Evolutionary conservation across 768 basidiomycete genomes (phyloP), one percentile per base, ranked within the genome.

Genomic region (Harrya chromipes): DNA sequence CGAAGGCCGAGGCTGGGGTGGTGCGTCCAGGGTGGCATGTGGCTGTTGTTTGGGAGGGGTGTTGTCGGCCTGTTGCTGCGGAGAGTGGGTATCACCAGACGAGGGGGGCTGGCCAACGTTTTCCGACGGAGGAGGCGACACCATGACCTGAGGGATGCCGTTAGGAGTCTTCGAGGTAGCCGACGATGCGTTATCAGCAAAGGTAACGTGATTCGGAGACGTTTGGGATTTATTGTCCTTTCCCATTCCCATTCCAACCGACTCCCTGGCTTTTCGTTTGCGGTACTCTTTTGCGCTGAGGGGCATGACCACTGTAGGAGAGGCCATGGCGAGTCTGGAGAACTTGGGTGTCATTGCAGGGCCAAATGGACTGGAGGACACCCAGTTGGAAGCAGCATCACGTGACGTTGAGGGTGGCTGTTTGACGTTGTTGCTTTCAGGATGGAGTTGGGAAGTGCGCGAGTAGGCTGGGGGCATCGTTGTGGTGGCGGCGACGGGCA

Each of bases 291-390:
- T 60, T 0, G 60, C 67, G 6, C 59, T 69, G 36, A 67, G 54
- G 0, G 66, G 66, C 66, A 67, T 67, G 31, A 67, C 61, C 24
- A 67, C 59, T 2, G 57, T 46, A 7, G 68, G 54, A 4, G 58
- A 59, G 13, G 64, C 61, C 51, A 69, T 56, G 23, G 65, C 27
- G 16, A 65, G 61, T 38, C 67, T 58, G 1, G 66, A 67, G 41
- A 67, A 69, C 42, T 54, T 69, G 12, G 66, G 66, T 1, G 57
- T 61, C 37, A 14, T 5, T 4, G 58, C 60, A 2, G 65, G 67
- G 9, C 66, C 67, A 56, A 67, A 67, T 37, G 66, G 66, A 23
- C 60, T 50, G 0, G 63, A 58, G 2, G 59, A 54, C 52, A 65
- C 55, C 65, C 65, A 67, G 8, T 67, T 60, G 8, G 63, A 51